Conservation (phyloP, 805 yeast species). For the Kuraishia piskuri region DNA sequence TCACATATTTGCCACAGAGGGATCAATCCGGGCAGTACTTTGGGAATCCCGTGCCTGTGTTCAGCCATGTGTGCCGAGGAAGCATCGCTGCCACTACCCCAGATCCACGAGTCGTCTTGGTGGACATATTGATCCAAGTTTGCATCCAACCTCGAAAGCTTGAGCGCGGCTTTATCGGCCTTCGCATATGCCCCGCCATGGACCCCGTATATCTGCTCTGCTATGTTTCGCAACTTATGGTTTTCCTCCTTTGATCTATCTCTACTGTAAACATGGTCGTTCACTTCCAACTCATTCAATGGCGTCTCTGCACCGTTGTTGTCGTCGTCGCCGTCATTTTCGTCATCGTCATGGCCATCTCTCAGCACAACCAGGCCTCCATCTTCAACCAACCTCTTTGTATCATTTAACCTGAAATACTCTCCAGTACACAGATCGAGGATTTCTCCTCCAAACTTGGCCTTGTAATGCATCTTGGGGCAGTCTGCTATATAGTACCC, state of each 20-base stretch:
- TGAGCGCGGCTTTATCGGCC: constrained; percentile 5
- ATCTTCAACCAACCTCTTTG: constrained; percentile 16
- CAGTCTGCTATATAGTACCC: constrained; percentile 81
- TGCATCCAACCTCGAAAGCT: constrained; percentile 2
- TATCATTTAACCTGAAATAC: constrained; percentile 29
- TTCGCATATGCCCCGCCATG: constrained; percentile 19
- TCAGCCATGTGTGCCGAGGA: neutral
- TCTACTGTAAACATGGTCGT: neutral
- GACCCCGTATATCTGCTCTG: constrained; percentile 31
- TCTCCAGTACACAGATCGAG: constrained; percentile 43
- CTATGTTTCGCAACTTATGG: constrained; percentile 9
- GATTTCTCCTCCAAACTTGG: constrained; percentile 67
- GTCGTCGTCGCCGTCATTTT: neutral
- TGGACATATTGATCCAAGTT: constrained; percentile 9
- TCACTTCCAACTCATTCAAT: constrained; percentile 1
- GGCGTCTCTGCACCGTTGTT: too few species aligned
- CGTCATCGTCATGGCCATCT: neutral
- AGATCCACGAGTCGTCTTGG: constrained; percentile 10
- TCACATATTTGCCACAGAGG: constrained; percentile 37
- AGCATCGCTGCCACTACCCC: constrained; percentile 5
- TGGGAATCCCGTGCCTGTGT: constrained; percentile 21
- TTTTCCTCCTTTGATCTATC: neutral
- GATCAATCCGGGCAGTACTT: constrained; percentile 40
- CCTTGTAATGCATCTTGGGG: constrained; percentile 75
- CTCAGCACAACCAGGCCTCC: constrained; percentile 22